Percentiles rank a stretch among this genome's conserved stretches.
Conservation (phyloP, 208 protist genomes). For the Strigomonas oncopelti region DNA sequence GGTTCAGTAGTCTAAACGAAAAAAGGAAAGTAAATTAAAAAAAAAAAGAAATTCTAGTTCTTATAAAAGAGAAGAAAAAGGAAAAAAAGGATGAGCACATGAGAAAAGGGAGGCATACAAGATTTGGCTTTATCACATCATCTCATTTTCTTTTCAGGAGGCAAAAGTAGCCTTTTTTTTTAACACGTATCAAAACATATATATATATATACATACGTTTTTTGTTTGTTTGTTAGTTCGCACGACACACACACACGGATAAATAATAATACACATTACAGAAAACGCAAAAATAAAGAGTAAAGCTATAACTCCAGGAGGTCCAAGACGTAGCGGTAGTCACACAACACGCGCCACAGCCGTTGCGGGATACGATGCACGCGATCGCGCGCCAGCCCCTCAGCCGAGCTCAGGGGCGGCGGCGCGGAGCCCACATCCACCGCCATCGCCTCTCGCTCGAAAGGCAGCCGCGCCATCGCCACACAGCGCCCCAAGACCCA, state of each 20-base stretch:
- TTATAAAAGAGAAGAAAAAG: slow-evolving; percentile 14
- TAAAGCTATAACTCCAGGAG: slow-evolving; percentile 25
- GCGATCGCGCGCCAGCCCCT: slow-evolving; percentile 25
- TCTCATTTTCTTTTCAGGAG: not conserved
- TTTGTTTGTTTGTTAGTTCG: too few species aligned
- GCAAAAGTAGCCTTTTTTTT: slow-evolving; percentile 1
- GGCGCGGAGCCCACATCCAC: not conserved
- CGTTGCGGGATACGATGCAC: slow-evolving; percentile 24
- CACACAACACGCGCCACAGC: slow-evolving; percentile 29
- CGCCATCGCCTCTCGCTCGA: slow-evolving; percentile 21
- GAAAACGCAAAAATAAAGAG: not conserved
- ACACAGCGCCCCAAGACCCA: slow-evolving; percentile 50
- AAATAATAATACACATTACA: not conserved
- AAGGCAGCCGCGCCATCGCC: slow-evolving; percentile 32
- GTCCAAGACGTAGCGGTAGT: slow-evolving; percentile 54
- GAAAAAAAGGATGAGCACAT: slow-evolving; percentile 9
- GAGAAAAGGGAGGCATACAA: not conserved
- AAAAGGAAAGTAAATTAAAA: slow-evolving; percentile 13
- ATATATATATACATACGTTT: not conserved
- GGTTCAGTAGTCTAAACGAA: slow-evolving; percentile 3
- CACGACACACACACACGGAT: too few species aligned
- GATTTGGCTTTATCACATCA: not conserved
- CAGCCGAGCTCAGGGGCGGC: slow-evolving; percentile 17
- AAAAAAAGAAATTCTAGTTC: slow-evolving; percentile 8
- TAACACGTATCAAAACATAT: too few species aligned